Percentiles rank a stretch among this genome's conserved stretches.
phyloP scores from a whole-genome alignment of 2,329 filamentous ascomycete species.

The Arthrobotrys sinensis region DNA sequence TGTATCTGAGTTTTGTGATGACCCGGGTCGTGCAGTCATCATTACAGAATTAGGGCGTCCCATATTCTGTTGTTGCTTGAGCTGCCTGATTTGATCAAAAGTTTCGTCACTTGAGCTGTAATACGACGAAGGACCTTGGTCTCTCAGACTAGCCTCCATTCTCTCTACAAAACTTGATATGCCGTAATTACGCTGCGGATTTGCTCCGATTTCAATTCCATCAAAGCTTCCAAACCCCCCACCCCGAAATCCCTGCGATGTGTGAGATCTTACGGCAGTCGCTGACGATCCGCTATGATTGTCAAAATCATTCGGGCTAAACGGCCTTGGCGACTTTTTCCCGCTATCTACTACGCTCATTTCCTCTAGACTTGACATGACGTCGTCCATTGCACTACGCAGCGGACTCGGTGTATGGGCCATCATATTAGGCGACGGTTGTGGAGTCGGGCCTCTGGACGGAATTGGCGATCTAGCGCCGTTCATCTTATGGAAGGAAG shows the following conservation, averaged over 20 bases:
- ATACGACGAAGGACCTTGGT: conserved; percentile 39
- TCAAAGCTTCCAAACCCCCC: conserved; percentile 75
- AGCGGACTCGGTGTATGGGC: conserved; percentile 85
- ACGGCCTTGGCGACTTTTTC: conserved; percentile 50
- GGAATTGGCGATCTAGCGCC: conserved; percentile 60
- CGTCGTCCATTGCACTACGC: conserved; percentile 95
- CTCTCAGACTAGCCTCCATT: conserved; percentile 52
- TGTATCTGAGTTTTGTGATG: conserved; percentile 32
- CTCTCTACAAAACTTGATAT: conserved; percentile 55
- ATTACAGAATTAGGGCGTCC: conserved; percentile 46
- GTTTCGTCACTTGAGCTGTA: conserved; percentile 51
- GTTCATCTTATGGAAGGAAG: conserved; percentile 56
- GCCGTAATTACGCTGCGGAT: conserved; percentile 48
- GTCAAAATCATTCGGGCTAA: conserved; percentile 52
- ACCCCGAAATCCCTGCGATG: conserved; percentile 77
- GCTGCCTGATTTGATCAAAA: conserved; percentile 50
- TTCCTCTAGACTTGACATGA: conserved; percentile 93
- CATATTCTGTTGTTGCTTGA: conserved; percentile 54
- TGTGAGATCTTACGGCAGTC: conserved; percentile 74
- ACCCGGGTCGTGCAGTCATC: conserved; percentile 36
- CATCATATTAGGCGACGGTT: conserved; percentile 61
- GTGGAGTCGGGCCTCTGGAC: conserved; percentile 60
- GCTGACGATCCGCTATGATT: conserved; percentile 47
- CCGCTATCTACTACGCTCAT: conserved; percentile 71
- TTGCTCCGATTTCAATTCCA: conserved; percentile 68